Percentiles rank a stretch among this genome's conserved stretches.
Evolutionary conservation across 106 monocot genomes (phyloP).

Genomic region (Ottelia alismoides): DNA sequence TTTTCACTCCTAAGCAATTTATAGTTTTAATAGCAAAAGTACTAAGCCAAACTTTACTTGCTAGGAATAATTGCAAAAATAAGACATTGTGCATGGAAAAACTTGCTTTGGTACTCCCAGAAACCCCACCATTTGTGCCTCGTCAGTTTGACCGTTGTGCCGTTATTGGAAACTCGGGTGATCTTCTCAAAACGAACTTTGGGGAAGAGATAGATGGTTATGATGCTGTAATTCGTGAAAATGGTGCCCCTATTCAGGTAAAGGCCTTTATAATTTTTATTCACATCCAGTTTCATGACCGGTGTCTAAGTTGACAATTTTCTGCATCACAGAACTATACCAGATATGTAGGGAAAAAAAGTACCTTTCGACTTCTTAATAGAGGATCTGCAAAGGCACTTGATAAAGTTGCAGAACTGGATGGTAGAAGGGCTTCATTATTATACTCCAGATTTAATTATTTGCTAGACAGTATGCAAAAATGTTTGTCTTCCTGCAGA

Average conservation of each 20-base stretch:
- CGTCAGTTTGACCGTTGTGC: slow-evolving; percentile 85
- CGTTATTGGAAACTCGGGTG: slow-evolving; percentile 97
- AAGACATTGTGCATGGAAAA: slow-evolving; percentile 88
- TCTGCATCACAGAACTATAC: slow-evolving; percentile 94
- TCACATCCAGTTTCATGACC: background rate
- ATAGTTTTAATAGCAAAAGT: too few relatives aligned
- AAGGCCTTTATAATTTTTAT: background rate
- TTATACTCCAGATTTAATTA: too few relatives aligned
- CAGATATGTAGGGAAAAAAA: slow-evolving; percentile 73
- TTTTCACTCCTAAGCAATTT: too few relatives aligned
- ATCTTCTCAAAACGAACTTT: slow-evolving; percentile 93
- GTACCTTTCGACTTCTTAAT: slow-evolving; percentile 95
- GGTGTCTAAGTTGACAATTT: background rate
- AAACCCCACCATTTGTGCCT: slow-evolving; percentile 68
- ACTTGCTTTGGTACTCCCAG: slow-evolving; percentile 75
- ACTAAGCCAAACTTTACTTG: too few relatives aligned
- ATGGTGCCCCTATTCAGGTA: slow-evolving; percentile 94
- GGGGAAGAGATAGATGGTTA: slow-evolving; percentile 92
- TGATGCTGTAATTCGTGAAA: slow-evolving; percentile 96
- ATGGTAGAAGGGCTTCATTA: too few relatives aligned
- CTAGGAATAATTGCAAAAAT: slow-evolving; percentile 68
- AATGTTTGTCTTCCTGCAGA: slow-evolving; percentile 6
- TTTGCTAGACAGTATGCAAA: too few relatives aligned
- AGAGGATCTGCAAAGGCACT: slow-evolving; percentile 99
- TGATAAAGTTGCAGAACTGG: slow-evolving; percentile 94